Evolutionary conservation across 1,139 yeast species (phyloP).

Genomic region (Saccharomyces hybrid): DNA sequence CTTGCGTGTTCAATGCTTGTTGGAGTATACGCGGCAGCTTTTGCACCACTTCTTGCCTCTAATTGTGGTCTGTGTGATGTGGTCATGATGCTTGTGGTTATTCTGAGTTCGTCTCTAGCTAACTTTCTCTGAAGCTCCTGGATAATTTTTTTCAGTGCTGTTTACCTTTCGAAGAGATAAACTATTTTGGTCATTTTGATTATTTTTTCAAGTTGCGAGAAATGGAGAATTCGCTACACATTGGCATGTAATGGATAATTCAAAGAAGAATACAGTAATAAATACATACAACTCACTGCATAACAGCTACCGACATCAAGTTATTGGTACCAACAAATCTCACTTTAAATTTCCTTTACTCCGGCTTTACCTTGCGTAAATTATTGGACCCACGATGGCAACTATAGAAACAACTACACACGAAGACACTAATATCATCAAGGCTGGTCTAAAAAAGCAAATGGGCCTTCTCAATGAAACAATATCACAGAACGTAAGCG

Average conservation of each 20-base stretch:
- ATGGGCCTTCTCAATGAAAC: not conserved
- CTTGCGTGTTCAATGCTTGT: conserved; percentile 56
- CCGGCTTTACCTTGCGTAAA: not conserved
- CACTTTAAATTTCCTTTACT: not conserved
- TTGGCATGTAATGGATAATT: not conserved
- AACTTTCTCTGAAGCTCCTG: not conserved
- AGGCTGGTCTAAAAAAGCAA: not conserved
- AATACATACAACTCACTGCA: not conserved
- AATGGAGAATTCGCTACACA: not conserved
- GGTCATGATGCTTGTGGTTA: conserved; percentile 45
- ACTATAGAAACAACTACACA: not conserved
- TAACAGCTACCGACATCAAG: not conserved
- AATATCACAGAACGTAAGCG: conserved; percentile 1
- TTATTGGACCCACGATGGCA: not conserved
- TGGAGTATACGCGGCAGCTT: conserved; percentile 37
- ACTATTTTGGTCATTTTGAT: not conserved
- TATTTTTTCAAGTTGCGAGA: not conserved
- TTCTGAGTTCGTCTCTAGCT: not conserved
- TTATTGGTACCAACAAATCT: not conserved
- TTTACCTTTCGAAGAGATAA: not conserved
- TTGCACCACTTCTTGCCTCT: conserved; percentile 76
- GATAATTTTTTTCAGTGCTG: not conserved
- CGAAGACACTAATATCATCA: not conserved
- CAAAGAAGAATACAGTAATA: not conserved
- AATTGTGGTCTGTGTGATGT: conserved; percentile 87